Evolutionary conservation across 352 stramenopile genomes (phyloP).

Genomic region (Phytopythium chamaehyphon): DNA sequence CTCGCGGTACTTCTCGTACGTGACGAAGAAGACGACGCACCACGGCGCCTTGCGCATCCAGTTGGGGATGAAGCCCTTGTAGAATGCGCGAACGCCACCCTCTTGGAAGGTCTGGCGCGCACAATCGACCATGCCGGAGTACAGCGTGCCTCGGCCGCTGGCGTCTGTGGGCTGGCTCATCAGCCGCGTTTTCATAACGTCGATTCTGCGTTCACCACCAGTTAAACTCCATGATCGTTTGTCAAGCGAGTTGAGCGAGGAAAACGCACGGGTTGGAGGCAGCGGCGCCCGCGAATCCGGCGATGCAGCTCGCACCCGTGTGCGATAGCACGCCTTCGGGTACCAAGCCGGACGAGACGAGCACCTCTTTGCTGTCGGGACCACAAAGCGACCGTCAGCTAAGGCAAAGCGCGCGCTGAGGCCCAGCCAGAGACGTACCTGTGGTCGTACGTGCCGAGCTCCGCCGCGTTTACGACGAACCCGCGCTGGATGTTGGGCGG

Average conservation of each 20-base stretch:
- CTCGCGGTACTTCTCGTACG: constrained; percentile 77
- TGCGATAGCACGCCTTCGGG: constrained; percentile 64
- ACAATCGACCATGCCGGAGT: constrained; percentile 72
- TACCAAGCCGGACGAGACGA: constrained; percentile 61
- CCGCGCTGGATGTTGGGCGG: constrained; percentile 80
- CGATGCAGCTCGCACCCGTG: constrained; percentile 68
- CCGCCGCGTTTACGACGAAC: constrained; percentile 84
- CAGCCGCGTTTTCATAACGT: constrained; percentile 82
- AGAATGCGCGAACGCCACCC: constrained; percentile 64
- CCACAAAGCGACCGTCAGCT: neutral
- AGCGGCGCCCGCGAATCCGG: constrained; percentile 67
- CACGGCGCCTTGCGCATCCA: constrained; percentile 86
- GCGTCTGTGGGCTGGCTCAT: constrained; percentile 77
- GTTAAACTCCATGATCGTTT: constrained; percentile 1
- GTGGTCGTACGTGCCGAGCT: constrained; percentile 86
- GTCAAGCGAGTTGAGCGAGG: no score
- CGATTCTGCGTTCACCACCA: constrained; percentile 34
- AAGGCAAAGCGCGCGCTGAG: neutral
- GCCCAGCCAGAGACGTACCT: constrained; percentile 12
- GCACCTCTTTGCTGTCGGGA: constrained; percentile 54
- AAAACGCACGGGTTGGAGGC: constrained; percentile 71
- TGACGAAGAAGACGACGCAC: constrained; percentile 86
- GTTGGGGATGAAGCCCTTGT: constrained; percentile 86
- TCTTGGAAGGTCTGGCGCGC: constrained; percentile 63
- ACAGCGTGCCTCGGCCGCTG: constrained; percentile 45